Evolutionary conservation across 352 stramenopile genomes (phyloP), one percentile per base, ranked within the genome.

Genomic region (Aphanomyces invadans): DNA sequence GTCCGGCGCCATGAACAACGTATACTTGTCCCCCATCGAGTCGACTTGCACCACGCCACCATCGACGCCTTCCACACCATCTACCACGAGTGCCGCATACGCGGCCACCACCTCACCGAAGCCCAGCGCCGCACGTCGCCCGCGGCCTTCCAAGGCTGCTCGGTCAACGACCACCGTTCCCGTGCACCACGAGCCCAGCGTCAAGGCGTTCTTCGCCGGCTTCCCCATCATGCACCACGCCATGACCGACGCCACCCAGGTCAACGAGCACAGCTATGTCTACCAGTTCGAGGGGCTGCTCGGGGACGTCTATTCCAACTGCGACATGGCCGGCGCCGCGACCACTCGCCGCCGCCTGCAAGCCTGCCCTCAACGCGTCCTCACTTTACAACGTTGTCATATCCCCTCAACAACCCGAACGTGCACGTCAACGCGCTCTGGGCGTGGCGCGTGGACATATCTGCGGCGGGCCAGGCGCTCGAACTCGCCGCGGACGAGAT

Each of bases 181-280:
- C 29, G 17, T 26, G 19, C n/a, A 17, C 12, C 38, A 25, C 42
- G 29, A 23, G 9, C 42, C 25, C 23, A n/a, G 9, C 9, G 42
- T 76, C 1, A 39, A 31, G 2, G 33, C 29, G 59, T 71, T 64
- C 61, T 71, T 71, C 53, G 39, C 54, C 12, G 59, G 59, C 11
- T 26, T 71, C 26, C 66, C 66, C 11, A 31, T 28, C 29, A 71
- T 73, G 21, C 83, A 77, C 33, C 73, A 70, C 0, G 76, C 70
- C 42, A 59, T 83, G 3, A 80, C 83, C 70, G 78, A 84, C 48
- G 57, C 74, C 7, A 69, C 72, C 4, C 72, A 81, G 28, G 45
- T 87, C 28, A 76, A 76, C 10, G 49, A 60, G 17, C 80, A 67
- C 62, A 85, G 78, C 75, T 87, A 87, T 76, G 68, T 73, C 51